Conservation (phyloP, 805 yeast species). For the Candida nanaspora region DNA sequence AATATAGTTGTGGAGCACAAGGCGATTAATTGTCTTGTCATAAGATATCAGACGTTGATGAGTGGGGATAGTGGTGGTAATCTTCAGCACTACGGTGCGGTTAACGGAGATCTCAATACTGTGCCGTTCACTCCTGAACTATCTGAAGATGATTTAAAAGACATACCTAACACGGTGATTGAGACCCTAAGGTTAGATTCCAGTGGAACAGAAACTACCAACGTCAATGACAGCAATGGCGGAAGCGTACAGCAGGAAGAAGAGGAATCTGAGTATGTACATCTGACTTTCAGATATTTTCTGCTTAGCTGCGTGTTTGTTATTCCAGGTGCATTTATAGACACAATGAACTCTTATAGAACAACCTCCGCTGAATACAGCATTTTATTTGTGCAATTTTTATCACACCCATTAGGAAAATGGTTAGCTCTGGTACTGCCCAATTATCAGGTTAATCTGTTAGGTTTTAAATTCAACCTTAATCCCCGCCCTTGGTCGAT, state of each 20-base stretch:
- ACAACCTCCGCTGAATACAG: constrained; percentile 39
- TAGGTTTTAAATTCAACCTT: constrained; percentile 24
- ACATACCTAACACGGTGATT: constrained; percentile 24
- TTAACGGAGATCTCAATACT: background rate
- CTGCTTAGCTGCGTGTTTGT: constrained; percentile 27
- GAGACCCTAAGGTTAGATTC: constrained; percentile 25
- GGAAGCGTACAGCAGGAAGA: too few species aligned
- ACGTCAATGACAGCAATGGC: too few species aligned
- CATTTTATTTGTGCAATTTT: constrained; percentile 44
- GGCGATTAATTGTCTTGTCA: too few species aligned
- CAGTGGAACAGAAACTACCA: too few species aligned
- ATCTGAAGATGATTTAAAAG: constrained; percentile 17
- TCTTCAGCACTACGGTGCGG: background rate
- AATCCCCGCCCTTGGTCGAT: constrained; percentile 54
- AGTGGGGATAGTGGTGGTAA: too few species aligned
- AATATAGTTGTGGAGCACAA: too few species aligned
- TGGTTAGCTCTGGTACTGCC: constrained; percentile 39
- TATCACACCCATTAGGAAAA: constrained; percentile 39
- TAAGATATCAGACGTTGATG: too few species aligned
- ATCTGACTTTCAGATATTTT: constrained; percentile 29
- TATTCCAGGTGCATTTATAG: constrained; percentile 33
- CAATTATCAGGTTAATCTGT: constrained; percentile 11
- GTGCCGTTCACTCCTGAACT: background rate
- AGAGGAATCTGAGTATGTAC: constrained; percentile 17
- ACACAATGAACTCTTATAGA: constrained; percentile 28